Evolutionary conservation across 768 basidiomycete species (phyloP), one percentile per base, ranked within the genome.

Genomic region (Scleroderma bovista): DNA sequence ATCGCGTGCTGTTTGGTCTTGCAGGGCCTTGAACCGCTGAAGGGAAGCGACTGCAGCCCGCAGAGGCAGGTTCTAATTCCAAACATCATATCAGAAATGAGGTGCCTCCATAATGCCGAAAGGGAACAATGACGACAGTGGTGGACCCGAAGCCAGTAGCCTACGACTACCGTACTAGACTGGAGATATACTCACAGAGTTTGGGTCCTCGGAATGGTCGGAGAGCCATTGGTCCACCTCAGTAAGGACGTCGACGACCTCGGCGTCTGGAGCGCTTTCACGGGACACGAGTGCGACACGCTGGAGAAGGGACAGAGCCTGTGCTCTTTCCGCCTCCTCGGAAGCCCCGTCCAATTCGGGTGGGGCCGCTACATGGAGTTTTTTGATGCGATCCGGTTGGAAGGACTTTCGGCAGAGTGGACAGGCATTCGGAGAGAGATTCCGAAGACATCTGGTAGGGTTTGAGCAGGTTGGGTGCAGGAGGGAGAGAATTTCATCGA

Each of bases 351-450:
- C 57, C 12, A 60, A 51, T 13, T 69, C 71, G 45, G 69, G 66
- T 45, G 70, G 71, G 56, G 80, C 57, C 43, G 65, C 83, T 57
- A 87, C 77, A 63, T 85, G 81, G n/a, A 87, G 68, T 60, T 77
- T 83, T 69, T 83, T 84, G 60, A 81, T 67, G 50, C 78, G 75
- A 38, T 77, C 75, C n/a, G 72, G 71, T 37, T 68, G 61, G 68
- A 80, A 87, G 0, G 71, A 44, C 60, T 81, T 83, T 57, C 85
- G 77, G 63, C 85, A 87, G 23, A 86, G 74, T 2, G 85, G 85
- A 51, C 85, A 87, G 44, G 72, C 69, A 15, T 71, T 71, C 48
- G 81, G 78, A 19, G 65, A 62, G 53, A 80, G 72, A 16, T 70
- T 69, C 48, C 69, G 67, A 42, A 86, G 72, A 57, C 84, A 86